These are phyloP conservation scores for Platanus orientalis DNA, from an alignment of 164 flowering plant genomes.

Conservation along the genomic window DNA sequence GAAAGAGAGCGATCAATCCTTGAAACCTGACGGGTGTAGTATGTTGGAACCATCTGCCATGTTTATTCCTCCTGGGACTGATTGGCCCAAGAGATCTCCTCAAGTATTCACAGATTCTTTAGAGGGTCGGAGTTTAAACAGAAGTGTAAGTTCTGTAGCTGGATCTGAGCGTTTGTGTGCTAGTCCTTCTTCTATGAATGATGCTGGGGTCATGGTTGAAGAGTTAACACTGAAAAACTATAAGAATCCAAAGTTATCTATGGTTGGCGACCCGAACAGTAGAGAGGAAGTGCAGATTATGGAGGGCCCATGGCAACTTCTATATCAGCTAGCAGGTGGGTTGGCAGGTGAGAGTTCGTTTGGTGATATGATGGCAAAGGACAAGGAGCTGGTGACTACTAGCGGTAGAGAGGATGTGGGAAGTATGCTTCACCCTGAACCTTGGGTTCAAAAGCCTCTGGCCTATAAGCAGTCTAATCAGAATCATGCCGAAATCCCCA, in stretches of 20 bases:
- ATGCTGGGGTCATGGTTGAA: constrained; percentile 51
- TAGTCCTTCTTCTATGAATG: constrained; percentile 33
- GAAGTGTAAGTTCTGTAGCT: constrained; percentile 20
- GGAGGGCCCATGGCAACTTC: constrained; percentile 46
- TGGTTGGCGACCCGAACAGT: constrained; percentile 40
- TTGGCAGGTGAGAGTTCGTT: constrained; percentile 32
- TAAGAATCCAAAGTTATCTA: constrained; percentile 30
- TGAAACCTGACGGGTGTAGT: constrained; percentile 26
- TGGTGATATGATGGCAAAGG: constrained; percentile 21
- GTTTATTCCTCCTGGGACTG: constrained; percentile 34
- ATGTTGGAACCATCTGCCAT: constrained; percentile 35
- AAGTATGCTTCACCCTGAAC: constrained; percentile 22
- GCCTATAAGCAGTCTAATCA: constrained; percentile 17
- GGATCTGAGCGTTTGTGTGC: constrained; percentile 28
- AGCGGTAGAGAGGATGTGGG: constrained; percentile 29
- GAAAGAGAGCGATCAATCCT: constrained; percentile 30
- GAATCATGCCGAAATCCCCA: constrained; percentile 14
- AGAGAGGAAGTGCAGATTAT: constrained; percentile 28
- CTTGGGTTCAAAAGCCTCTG: constrained; percentile 24
- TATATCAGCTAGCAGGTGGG: constrained; percentile 43
- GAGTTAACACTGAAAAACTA: constrained; percentile 60
- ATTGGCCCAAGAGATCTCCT: constrained; percentile 34
- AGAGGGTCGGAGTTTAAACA: constrained; percentile 34
- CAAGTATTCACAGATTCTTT: constrained; percentile 31
- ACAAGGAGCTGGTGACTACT: constrained; percentile 19